Percentiles rank a stretch among this genome's conserved stretches.
These are phyloP conservation scores for Apiosordaria backusii DNA, from an alignment of 495 filamentous ascomycete genomes.

Conservation along the genomic window DNA sequence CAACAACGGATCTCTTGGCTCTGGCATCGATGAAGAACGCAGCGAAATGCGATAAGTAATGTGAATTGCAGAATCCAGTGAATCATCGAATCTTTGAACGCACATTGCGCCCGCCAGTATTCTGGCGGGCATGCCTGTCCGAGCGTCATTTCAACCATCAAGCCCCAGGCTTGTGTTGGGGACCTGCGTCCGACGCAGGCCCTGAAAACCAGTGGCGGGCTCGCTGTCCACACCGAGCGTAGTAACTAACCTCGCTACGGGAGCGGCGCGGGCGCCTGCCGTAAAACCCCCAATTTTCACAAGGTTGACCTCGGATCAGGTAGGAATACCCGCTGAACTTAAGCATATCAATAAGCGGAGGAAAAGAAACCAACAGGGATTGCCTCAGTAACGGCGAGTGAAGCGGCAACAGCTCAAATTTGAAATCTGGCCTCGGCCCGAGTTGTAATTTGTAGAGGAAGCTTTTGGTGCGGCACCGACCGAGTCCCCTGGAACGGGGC, in stretches of 20 bases:
- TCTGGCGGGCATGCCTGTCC: slow-evolving; percentile 64
- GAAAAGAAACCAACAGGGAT: slow-evolving; percentile 73
- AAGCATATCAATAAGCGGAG: slow-evolving; percentile 74
- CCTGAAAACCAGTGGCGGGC: slow-evolving; percentile 48
- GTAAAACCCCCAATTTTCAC: slow-evolving; percentile 25
- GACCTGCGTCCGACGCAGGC: slow-evolving; percentile 32
- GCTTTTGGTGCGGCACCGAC: slow-evolving; percentile 52
- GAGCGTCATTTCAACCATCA: too few relatives aligned
- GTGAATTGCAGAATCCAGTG: slow-evolving; percentile 70
- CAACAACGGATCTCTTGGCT: slow-evolving; percentile 71
- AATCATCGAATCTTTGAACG: too few relatives aligned
- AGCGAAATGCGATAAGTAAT: slow-evolving; percentile 72
- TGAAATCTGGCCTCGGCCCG: slow-evolving; percentile 61
- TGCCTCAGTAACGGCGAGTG: slow-evolving; percentile 67
- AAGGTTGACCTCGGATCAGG: slow-evolving; percentile 63
- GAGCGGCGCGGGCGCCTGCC: slow-evolving; percentile 8
- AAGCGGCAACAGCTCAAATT: slow-evolving; percentile 71
- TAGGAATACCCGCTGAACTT: slow-evolving; percentile 70
- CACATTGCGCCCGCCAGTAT: too few relatives aligned
- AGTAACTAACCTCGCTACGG: slow-evolving; percentile 38
- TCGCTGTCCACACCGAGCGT: slow-evolving; percentile 39
- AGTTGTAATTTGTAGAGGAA: slow-evolving; percentile 68
- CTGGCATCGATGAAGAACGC: slow-evolving; percentile 70
- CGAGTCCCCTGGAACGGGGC: slow-evolving; percentile 62
- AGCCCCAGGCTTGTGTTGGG: slow-evolving; percentile 50